Conservation (phyloP, 768 basidiomycete species). For the Kwoniella sp. region DNA sequence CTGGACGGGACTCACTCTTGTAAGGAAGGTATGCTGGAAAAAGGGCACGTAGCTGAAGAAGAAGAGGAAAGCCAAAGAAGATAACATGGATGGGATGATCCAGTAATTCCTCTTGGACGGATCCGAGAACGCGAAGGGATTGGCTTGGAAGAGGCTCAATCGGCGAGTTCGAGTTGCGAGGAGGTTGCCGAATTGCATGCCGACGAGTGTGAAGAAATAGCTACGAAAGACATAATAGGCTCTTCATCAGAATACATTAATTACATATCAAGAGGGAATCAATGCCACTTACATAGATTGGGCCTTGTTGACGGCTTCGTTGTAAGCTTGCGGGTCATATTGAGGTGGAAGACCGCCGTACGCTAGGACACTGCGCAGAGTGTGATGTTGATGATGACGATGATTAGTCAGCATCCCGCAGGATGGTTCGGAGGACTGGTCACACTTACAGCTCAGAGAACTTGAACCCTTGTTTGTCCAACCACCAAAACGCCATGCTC, state of each 20-base stretch:
- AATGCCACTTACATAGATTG: slow-evolving; percentile 60
- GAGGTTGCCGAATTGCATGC: slow-evolving; percentile 68
- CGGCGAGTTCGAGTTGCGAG: slow-evolving; percentile 64
- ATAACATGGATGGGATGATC: slow-evolving; percentile 60
- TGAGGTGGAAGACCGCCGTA: slow-evolving; percentile 60
- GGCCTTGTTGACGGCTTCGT: slow-evolving; percentile 58
- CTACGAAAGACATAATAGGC: slow-evolving; percentile 7
- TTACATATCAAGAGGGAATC: neutral
- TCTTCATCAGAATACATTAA: too few relatives aligned
- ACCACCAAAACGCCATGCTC: slow-evolving; percentile 60
- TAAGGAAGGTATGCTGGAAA: slow-evolving; percentile 63
- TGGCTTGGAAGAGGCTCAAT: slow-evolving; percentile 64
- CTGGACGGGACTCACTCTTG: slow-evolving; percentile 56
- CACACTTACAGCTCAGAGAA: slow-evolving; percentile 43
- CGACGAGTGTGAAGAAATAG: slow-evolving; percentile 58
- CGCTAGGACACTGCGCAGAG: slow-evolving; percentile 33
- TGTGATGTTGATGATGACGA: neutral
- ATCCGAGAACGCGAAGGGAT: slow-evolving; percentile 55
- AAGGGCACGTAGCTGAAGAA: slow-evolving; percentile 57
- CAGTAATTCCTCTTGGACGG: slow-evolving; percentile 57
- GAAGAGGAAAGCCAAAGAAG: slow-evolving; percentile 60
- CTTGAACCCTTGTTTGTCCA: slow-evolving; percentile 57
- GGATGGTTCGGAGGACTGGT: neutral
- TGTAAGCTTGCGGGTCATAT: slow-evolving; percentile 55
- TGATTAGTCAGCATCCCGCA: slow-evolving; percentile 11